These are phyloP conservation scores for Globisporangium polare DNA, from an alignment of 352 stramenopile genomes.

Conservation along the genomic window DNA sequence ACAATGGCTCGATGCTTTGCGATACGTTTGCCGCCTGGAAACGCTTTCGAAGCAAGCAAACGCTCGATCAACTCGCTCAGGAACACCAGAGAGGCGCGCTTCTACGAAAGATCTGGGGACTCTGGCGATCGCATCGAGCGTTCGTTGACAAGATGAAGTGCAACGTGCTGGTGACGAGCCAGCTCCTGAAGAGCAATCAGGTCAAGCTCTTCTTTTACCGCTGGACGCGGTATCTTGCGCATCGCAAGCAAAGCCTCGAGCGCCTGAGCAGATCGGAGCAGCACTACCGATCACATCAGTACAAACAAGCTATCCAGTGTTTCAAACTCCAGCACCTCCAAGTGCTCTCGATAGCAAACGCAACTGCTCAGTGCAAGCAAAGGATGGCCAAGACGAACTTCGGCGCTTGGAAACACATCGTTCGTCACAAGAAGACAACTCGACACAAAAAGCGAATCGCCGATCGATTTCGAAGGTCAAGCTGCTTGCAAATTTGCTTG, in stretches of 20 bases:
- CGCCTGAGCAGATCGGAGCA: conserved; percentile 1
- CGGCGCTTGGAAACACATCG: not conserved
- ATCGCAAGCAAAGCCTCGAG: not conserved
- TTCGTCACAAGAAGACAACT: not conserved
- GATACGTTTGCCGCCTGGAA: conserved; percentile 12
- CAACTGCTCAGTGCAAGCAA: not conserved
- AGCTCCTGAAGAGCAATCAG: conserved; percentile 26
- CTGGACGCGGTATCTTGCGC: conserved; percentile 23
- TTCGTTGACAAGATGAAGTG: conserved; percentile 25
- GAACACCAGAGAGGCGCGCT: conserved; percentile 10
- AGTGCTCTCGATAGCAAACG: not conserved
- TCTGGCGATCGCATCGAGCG: conserved; percentile 15
- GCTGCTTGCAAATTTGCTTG: not conserved
- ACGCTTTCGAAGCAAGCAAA: conserved; percentile 11
- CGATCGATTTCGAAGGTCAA: not conserved
- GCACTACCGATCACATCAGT: not conserved
- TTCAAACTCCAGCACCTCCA: not conserved
- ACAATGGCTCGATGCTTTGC: conserved; percentile 8
- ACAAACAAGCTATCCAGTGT: not conserved
- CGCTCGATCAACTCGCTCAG: conserved; percentile 18
- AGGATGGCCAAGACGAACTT: not conserved
- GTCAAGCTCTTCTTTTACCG: conserved; percentile 18
- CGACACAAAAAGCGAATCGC: not conserved
- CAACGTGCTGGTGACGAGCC: conserved; percentile 23
- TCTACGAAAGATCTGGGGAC: conserved; percentile 19